Evolutionary conservation across 1,139 yeast species (phyloP).

Genomic region (Taiozyma sp.): DNA sequence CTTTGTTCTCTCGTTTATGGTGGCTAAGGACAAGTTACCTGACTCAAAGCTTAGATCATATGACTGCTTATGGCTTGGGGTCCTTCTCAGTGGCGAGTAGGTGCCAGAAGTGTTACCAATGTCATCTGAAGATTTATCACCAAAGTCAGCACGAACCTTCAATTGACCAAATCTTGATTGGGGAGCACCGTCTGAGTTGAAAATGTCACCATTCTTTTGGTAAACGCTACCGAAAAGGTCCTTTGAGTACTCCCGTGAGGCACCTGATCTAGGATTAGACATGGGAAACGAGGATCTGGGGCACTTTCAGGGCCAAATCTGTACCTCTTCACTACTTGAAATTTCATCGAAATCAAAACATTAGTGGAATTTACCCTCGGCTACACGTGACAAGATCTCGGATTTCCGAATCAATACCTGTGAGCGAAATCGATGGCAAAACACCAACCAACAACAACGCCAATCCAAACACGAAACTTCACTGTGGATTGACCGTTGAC

Average conservation of each 20-base stretch:
- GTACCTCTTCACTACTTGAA: neutral
- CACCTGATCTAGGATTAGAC: slow-evolving; percentile 9
- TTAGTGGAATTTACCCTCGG: neutral
- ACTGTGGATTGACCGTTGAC: neutral
- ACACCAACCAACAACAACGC: neutral
- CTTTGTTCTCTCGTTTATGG: slow-evolving; percentile 21
- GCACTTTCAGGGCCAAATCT: neutral
- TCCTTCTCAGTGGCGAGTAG: slow-evolving; percentile 21
- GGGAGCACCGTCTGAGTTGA: slow-evolving; percentile 10
- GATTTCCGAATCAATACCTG: neutral
- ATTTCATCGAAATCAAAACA: neutral
- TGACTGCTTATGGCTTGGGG: slow-evolving; percentile 19
- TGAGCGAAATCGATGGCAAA: neutral
- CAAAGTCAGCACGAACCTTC: slow-evolving; percentile 10
- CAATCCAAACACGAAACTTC: neutral
- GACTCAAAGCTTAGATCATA: slow-evolving; percentile 15
- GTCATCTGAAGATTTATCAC: slow-evolving; percentile 20
- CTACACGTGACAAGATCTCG: neutral
- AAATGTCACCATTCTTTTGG: slow-evolving; percentile 19
- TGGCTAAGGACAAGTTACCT: slow-evolving; percentile 18
- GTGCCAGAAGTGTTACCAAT: slow-evolving; percentile 8
- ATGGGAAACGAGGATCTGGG: neutral
- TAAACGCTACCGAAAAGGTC: slow-evolving; percentile 22
- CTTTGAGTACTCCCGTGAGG: slow-evolving; percentile 14
- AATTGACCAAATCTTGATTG: slow-evolving; percentile 18